Evolutionary conservation across 148 eudicot genomes (phyloP), one percentile per base, ranked within the genome.

Genomic region (Talinum fruticosum): DNA sequence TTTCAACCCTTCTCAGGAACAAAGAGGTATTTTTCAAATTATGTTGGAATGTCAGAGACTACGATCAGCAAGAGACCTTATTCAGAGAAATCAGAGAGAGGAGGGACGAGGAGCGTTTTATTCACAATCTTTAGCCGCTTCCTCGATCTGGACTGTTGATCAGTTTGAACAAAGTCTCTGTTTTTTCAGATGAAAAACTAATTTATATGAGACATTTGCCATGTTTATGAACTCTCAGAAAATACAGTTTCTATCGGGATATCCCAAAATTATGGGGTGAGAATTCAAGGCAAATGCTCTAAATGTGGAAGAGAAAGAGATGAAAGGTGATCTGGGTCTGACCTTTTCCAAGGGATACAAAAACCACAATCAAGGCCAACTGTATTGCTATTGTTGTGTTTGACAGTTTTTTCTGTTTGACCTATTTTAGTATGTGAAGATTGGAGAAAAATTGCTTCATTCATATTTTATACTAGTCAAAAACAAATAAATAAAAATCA

Each of bases 251-350:
- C 32, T 62, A 61, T n/a, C 8, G 51, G 30, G 65, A 54, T 51
- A 49, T 79, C 81, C 72, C 74, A 54, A 73, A 62, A 71, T 77
- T 85, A 73, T 80, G 84, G 80, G 88, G 82, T 80, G 76, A 75
- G 79, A 79, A 83, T 66, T 68, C 23, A 75, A 80, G 67, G 78
- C 30, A 14, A 68, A 34, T 70, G 75, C 72, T 78, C 83, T 80
- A 83, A 83, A 70, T 83, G 80, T 85, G 86, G 85, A 83, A 77
- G 61, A 49, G 24, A 75, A 53, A 65, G 35, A 78, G 75, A 65
- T 75, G 45, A 77, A 71, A 62, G 76, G 71, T 75, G 49, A 21
- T 76, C 33, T 83, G 71, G 10, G 32, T 73, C 36, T 83, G 75
- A 80, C 79, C 47, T 65, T 71, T 83, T 83, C 82, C 30, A 71